Conservation (phyloP, 805 yeast species). For the Cyberlindnera xishuangbannaensis region DNA sequence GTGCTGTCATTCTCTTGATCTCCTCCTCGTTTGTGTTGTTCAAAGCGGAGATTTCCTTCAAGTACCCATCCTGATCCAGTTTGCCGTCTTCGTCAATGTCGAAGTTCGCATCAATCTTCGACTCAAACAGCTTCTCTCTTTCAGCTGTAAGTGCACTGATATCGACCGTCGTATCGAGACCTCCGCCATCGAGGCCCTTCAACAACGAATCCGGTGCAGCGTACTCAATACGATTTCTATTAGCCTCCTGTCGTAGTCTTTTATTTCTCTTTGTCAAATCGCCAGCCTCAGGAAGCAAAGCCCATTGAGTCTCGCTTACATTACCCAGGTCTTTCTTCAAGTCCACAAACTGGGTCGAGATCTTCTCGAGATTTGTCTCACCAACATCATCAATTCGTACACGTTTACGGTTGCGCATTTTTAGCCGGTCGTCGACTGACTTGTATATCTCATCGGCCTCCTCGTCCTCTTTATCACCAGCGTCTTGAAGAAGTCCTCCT, state of each 20-base stretch:
- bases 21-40: constrained; percentile 39
- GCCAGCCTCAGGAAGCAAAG: constrained; percentile 76
- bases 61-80: constrained; percentile 27
- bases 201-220: constrained; percentile 76
- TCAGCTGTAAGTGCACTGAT: constrained; percentile 57
- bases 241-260: constrained; percentile 56
- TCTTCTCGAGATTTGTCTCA: constrained; percentile 24
- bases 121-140: constrained; percentile 50
- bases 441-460: constrained; percentile 74
- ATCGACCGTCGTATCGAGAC: constrained; percentile 30
- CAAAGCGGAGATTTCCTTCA: constrained; percentile 31
- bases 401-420: constrained; percentile 24
- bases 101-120: constrained; percentile 41
- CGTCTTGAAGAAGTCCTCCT: constrained; percentile 25
- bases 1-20: constrained; percentile 47
- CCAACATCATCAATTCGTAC: constrained; percentile 23
- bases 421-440: constrained; percentile 54
- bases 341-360: constrained; percentile 58
- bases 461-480: constrained; percentile 49
- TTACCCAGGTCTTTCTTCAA: constrained; percentile 54
- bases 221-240: constrained; percentile 62
- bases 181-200: constrained; percentile 28
- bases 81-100: constrained; percentile 11
- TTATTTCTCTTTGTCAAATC: constrained; percentile 81
- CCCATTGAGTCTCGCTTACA: constrained; percentile 74